Conservation (phyloP, 345 rosid genomes). For the Murraya paniculata region DNA sequence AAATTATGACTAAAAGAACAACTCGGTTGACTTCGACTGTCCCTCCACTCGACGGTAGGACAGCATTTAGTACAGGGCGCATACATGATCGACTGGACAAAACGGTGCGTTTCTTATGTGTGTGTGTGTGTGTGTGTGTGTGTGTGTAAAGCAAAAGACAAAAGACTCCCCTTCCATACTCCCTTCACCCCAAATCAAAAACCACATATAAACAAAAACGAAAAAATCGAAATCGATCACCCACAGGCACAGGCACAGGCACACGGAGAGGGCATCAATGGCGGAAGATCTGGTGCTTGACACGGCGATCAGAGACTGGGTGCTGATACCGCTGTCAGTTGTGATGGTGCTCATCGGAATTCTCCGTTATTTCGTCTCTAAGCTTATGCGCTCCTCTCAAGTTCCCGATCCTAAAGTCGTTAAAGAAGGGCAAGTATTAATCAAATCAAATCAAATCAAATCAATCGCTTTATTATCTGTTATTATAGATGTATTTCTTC, state of each 20-base stretch:
- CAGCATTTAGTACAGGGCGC: too few species aligned
- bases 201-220: background rate
- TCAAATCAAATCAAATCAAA: background rate
- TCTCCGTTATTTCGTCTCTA: slow-evolving; percentile 82
- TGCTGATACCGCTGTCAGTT: slow-evolving; percentile 80
- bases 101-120: background rate
- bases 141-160: background rate
- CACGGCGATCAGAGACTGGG: slow-evolving; percentile 97
- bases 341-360: slow-evolving; percentile 94
- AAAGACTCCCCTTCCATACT: background rate
- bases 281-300: slow-evolving; percentile 95
- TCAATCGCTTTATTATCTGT: background rate
- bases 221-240: too few species aligned
- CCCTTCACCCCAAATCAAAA: background rate
- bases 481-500: background rate
- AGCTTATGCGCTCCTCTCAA: slow-evolving; percentile 87
- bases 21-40: too few species aligned
- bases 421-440: slow-evolving; percentile 67
- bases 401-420: slow-evolving; percentile 74
- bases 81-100: background rate
- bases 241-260: too few species aligned
- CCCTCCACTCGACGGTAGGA: too few species aligned
- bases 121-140: too few species aligned
- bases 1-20: too few species aligned
- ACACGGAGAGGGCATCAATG: slow-evolving; percentile 35